These are phyloP conservation scores for Fomitopsis pulvina DNA, from an alignment of 768 basidiomycete species.

Conservation along the genomic window DNA sequence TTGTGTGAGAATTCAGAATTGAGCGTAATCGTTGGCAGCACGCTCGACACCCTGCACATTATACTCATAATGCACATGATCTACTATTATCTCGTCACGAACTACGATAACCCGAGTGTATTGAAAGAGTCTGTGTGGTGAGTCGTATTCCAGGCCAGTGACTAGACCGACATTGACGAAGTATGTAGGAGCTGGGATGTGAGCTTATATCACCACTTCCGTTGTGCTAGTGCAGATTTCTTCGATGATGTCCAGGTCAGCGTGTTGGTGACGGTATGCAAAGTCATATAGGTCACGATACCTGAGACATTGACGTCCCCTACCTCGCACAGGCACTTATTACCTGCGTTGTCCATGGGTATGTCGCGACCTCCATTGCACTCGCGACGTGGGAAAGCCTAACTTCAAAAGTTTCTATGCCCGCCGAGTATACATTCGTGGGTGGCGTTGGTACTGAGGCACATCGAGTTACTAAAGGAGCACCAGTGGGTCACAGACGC, in stretches of 20 bases:
- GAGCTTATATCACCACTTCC: constrained; percentile 1
- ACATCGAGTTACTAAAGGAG: not conserved
- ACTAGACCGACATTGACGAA: not conserved
- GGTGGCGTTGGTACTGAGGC: not conserved
- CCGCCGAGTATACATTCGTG: constrained; percentile 7
- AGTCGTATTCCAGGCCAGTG: not conserved
- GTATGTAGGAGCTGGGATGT: constrained; percentile 8
- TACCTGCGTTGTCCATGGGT: constrained; percentile 3
- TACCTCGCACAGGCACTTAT: not conserved
- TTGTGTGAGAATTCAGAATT: not conserved
- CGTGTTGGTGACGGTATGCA: not conserved
- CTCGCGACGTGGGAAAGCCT: too few species aligned
- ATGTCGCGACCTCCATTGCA: not conserved
- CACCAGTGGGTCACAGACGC: not conserved
- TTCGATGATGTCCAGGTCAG: not conserved
- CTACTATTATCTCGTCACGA: constrained; percentile 12
- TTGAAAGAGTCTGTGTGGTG: constrained; percentile 9
- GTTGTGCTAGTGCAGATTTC: not conserved
- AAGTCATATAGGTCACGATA: constrained; percentile 2
- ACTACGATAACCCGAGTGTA: constrained; percentile 7
- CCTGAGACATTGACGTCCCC: constrained; percentile 3
- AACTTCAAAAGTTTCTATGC: constrained; percentile 11
- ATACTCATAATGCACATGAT: constrained; percentile 10
- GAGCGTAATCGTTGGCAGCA: not conserved
- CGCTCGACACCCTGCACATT: constrained; percentile 9